Percentiles rank a stretch among this genome's conserved stretches.
Conservation (phyloP, 176 grass and related monocot species). For the Eragrostis nindensis region DNA sequence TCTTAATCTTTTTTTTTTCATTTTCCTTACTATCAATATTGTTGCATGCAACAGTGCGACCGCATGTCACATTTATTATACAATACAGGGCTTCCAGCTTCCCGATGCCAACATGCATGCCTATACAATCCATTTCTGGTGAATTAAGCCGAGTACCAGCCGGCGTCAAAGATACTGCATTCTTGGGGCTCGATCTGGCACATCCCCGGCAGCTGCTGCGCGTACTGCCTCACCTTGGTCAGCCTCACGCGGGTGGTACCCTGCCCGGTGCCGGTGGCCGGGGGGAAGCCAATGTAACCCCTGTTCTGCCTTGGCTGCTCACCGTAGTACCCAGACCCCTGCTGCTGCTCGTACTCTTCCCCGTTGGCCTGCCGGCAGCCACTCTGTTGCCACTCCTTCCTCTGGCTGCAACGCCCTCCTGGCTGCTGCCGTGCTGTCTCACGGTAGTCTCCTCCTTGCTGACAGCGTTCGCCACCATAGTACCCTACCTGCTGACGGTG, state of each 20-base stretch:
- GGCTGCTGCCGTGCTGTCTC: not conserved
- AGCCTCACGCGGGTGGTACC: conserved; percentile 4
- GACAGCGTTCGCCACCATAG: too few species aligned
- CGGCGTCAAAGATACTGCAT: not conserved
- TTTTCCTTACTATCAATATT: not conserved
- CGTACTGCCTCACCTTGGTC: not conserved
- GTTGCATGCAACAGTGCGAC: not conserved
- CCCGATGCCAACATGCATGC: not conserved
- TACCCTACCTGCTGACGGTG: not conserved
- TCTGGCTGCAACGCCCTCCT: not conserved
- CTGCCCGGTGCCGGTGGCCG: not conserved
- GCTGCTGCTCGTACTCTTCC: too few species aligned
- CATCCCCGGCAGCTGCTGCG: conserved; percentile 23
- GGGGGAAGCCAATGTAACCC: not conserved
- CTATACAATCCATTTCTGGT: not conserved
- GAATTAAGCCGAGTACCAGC: not conserved
- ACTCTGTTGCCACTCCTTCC: not conserved
- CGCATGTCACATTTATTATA: not conserved
- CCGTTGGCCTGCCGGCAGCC: too few species aligned
- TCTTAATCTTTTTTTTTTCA: not conserved
- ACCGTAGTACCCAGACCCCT: too few species aligned
- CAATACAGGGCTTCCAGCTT: not conserved
- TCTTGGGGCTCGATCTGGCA: conserved; percentile 30
- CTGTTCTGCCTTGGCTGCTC: not conserved
- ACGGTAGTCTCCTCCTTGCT: not conserved